Base-by-base conservation (phyloP, 768 basidiomycete species). In the Macrocybe gigantea region DNA sequence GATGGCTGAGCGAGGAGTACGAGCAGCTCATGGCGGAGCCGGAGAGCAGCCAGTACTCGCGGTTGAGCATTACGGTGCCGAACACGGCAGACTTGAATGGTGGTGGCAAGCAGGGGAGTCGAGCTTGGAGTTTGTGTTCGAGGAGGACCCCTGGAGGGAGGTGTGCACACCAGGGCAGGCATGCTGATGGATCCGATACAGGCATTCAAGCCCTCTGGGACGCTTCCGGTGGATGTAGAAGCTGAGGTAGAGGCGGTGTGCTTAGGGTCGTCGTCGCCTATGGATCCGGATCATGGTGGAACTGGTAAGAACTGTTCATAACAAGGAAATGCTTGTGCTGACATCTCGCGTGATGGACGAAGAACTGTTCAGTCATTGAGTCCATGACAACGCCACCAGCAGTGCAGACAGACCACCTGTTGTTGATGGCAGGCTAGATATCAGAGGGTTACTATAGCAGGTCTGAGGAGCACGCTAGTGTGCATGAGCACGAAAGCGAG, bases 291-390 rank as follows among this genome's bases (percentile, higher is more conserved):
- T n/a, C 71, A 77, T 34, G 61, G 73, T 56, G 69, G 67, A n/a
- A 67, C 70, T 57, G 65, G 76, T 73, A 33, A 58, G 65, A 38
- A 11, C 37, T 45, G 3, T 29, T 31, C 9, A 22, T 22, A 22
- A 22, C 22, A 4, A 22, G 22, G 22, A 9, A 33, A 7, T 15
- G 12, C 37, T 2, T 6, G 36, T 43, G 29, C 32, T 49, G 36
- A 45, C 43, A 36, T 14, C 22, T 22, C 48, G 44, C 38, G 2
- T 42, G 32, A 35, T 34, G 34, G 39, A 49, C 47, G 6, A 54
- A 82, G 79, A 72, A 44, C 48, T 64, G 11, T 68, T 78, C 56
- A 75, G 79, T 66, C 32, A 66, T 83, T 5, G 79, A 77, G 51
- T 72, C 78, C 0, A 59, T 72, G 2, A 60, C 67, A 6, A 81